Base-by-base conservation (phyloP, 2,329 filamentous ascomycete genomes). In the Penicillium sp. region DNA sequence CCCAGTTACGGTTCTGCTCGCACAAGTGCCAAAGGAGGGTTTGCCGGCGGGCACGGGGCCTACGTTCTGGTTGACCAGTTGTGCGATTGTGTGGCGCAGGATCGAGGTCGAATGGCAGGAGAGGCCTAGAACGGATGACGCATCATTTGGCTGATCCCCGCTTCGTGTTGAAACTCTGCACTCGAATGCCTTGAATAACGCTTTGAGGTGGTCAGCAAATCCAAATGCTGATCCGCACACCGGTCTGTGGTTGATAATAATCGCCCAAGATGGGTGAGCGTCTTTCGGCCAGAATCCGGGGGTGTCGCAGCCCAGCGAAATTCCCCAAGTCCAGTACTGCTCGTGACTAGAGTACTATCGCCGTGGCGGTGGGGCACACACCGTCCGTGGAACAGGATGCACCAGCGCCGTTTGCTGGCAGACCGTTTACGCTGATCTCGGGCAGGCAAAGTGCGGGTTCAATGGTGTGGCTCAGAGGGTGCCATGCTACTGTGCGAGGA, bases 81-180 rank as follows among this genome's bases (percentile, higher is more conserved):
- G 40, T 50, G 56, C 54, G 54, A 53, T 43, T 49, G 40, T 48
- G 56, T 56, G 54, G 57, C 56, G 55, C 47, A 40, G 49, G 50
- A 48, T 50, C 35, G 43, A 47, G 46, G 43, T 52, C 45, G 47
- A 54, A 52, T 59, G 55, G 58, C 48, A 41, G 45, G 49, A 50
- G 44, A 50, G 44, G 44, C 45, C 51, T 60, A 59, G 48, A 54
- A 54, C 42, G 51, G 47, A 51, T 53, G 56, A 49, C 51, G 53
- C 56, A 60, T 59, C 29, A 46, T 49, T 54, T 56, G 55, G 51
- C 44, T 52, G 54, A 50, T 58, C 53, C 56, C 56, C 53, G 57
- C 54, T 51, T 42, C 9, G 40, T 36, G 53, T 44, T 38, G 45
- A 43, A 43, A 45, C 39, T 48, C 40, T 45, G 40, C 39, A 47